phyloP scores from a whole-genome alignment of 202 grass and related monocot species.

The Panicum hallii region DNA sequence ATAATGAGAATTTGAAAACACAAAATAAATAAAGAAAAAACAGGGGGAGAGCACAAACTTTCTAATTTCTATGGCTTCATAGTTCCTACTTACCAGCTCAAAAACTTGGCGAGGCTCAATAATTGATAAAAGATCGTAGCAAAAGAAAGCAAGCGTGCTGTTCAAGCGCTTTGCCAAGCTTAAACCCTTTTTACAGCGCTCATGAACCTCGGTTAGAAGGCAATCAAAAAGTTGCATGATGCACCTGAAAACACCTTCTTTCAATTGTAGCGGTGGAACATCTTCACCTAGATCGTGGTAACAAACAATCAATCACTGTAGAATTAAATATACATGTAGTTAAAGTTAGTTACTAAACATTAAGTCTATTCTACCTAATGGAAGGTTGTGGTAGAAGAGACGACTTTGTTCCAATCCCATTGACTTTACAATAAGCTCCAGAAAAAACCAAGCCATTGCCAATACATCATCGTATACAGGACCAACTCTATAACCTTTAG shows the following conservation, averaged over 20 bases:
- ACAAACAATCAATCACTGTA: slow-evolving; percentile 42
- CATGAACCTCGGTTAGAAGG: slow-evolving; percentile 98
- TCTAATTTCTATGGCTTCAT: slow-evolving; percentile 12
- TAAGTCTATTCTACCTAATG: slow-evolving; percentile 62
- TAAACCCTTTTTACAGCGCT: slow-evolving; percentile 98
- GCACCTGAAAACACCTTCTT: slow-evolving; percentile 98
- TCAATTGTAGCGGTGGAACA: slow-evolving; percentile 91
- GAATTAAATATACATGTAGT: slow-evolving; percentile 33
- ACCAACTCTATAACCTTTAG: slow-evolving; percentile 99
- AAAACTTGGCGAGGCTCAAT: slow-evolving; percentile 99
- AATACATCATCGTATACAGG: slow-evolving; percentile 99
- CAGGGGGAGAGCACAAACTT: not conserved
- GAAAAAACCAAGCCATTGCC: slow-evolving; percentile 99
- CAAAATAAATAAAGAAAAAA: slow-evolving; percentile 28
- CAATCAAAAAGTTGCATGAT: slow-evolving; percentile 98
- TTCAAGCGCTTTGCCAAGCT: slow-evolving; percentile 96
- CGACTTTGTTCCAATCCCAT: slow-evolving; percentile 94
- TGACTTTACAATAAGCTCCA: slow-evolving; percentile 99
- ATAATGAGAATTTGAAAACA: slow-evolving; percentile 8
- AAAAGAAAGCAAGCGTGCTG: slow-evolving; percentile 97
- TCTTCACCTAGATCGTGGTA: slow-evolving; percentile 75
- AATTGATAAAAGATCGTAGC: slow-evolving; percentile 93
- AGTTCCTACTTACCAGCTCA: slow-evolving; percentile 77
- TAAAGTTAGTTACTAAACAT: slow-evolving; percentile 17
- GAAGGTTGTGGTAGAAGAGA: slow-evolving; percentile 93